phyloP scores from a whole-genome alignment of 495 filamentous ascomycete species.

The Rostrohypoxylon terebratum region DNA sequence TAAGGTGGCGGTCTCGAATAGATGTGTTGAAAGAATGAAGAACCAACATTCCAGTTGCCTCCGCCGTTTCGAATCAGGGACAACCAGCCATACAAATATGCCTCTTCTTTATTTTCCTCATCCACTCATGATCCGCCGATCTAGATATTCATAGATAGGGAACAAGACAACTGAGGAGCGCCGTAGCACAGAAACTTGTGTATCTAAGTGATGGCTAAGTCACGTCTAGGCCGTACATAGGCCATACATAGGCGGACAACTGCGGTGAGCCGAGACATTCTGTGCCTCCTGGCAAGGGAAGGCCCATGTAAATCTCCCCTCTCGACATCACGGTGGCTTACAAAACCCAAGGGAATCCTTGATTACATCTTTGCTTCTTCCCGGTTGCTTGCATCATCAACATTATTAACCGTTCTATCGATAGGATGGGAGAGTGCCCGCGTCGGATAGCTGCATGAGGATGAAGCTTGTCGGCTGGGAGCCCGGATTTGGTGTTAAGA shows the following conservation, averaged over 20 bases:
- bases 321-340: background rate
- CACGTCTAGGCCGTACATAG: background rate
- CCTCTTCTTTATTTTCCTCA: background rate
- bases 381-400: background rate
- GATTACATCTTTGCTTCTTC: background rate
- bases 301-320: background rate
- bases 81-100: conserved; percentile 23
- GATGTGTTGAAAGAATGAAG: background rate
- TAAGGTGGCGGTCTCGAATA: background rate
- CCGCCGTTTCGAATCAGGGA: conserved; percentile 4
- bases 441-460: background rate
- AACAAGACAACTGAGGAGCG: conserved; percentile 14
- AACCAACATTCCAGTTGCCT: background rate
- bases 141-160: conserved; percentile 18
- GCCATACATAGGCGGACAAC: background rate
- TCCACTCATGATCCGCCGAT: background rate
- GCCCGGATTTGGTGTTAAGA: background rate
- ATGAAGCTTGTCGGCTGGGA: background rate
- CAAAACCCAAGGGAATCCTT: conserved; percentile 4
- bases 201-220: background rate
- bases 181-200: conserved; percentile 11
- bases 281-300: background rate
- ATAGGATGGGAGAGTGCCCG: background rate
- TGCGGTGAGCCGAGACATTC: conserved; percentile 23
- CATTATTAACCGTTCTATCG: conserved; percentile 2